Base-by-base conservation (phyloP, 306 rosid genomes). In the Prunus dulcis region DNA sequence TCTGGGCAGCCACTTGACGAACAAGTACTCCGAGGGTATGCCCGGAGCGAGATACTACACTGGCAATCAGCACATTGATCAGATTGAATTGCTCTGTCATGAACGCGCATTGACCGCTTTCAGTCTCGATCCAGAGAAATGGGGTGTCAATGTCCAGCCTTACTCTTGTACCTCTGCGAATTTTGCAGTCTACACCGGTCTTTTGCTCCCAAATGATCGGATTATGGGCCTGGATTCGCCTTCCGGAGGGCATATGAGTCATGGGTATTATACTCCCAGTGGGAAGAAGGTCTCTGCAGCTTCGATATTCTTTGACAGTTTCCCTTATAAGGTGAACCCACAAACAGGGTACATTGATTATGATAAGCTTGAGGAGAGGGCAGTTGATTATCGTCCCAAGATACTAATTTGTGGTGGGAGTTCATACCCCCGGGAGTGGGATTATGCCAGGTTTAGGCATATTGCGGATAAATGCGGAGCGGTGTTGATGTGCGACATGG, bases 151-250 rank as follows among this genome's bases (percentile, higher is more conserved):
- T 49, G 98, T 94, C 67, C 98, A 94, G 69, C 96, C 98, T 10
- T 92, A 94, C 71, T 94, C 98, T 0, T 92, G 97, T 58, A 94
- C 98, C 4, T 90, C 98, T 5, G 98, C 98, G 0, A 94, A 94
- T 81, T 94, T 94, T 19, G 96, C 96, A 1, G 98, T 92, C 11
- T 92, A 90, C 82, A 92, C 97, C 1, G 97, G 97, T 11, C 71
- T 94, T 84, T 74, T 94, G 61, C 20, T 86, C 9, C 98, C 98
- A 0, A 96, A 97, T 1, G 98, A 94, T 83, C 81, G 98, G 12
- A 89, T 92, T 28, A 92, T 94, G 98, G 98, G 96, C 74, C 74
- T 94, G 86, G 98, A 94, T 80, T 89, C 98, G 5, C 98, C 98
- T 3, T 92, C 96, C 5, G 98, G 98, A 79, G 98, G 98, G 80